A percentile compares a stretch with the other conserved stretches of the same genome.
phyloP scores from a whole-genome alignment of 139 green algal genomes.

The Spirogloea muscicola region DNA sequence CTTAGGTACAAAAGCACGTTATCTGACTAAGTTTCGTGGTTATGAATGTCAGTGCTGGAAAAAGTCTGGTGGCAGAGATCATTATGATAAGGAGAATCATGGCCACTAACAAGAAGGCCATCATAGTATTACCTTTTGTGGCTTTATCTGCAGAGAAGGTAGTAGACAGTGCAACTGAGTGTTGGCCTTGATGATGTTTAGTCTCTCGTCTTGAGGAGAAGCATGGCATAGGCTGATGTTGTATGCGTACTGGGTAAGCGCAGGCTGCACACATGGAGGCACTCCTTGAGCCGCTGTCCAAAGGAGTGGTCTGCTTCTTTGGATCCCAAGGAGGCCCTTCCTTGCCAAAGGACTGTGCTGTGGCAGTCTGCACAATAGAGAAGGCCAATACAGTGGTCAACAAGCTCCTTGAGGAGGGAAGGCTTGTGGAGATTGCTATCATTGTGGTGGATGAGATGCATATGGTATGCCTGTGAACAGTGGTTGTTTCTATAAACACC shows the following conservation, averaged over 20 bases:
- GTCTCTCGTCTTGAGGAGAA: too few relatives aligned
- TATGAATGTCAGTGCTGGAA: constrained; percentile 64
- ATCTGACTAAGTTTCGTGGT: not conserved
- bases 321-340: constrained; percentile 15
- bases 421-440: constrained; percentile 57
- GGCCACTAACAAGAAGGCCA: constrained; percentile 15
- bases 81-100: constrained; percentile 53
- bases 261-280: constrained; percentile 48
- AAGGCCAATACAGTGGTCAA: constrained; percentile 78
- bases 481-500: too few relatives aligned
- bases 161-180: too few relatives aligned
- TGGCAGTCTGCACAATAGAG: constrained; percentile 83
- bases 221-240: too few relatives aligned
- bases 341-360: constrained; percentile 21
- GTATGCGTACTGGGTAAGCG: too few relatives aligned
- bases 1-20: not conserved
- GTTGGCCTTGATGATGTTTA: too few relatives aligned
- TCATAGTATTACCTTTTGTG: constrained; percentile 70
- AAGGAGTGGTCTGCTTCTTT: constrained; percentile 38
- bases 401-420: constrained; percentile 58
- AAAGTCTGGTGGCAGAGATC: constrained; percentile 70
- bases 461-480: too few relatives aligned
- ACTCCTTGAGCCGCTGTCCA: constrained; percentile 40
- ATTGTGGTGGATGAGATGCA: constrained; percentile 90
- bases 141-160: constrained; percentile 66